Evolutionary conservation across 1,284 basidiomycete species (phyloP), one percentile per base, ranked within the genome.

Genomic region (Somion occarium): DNA sequence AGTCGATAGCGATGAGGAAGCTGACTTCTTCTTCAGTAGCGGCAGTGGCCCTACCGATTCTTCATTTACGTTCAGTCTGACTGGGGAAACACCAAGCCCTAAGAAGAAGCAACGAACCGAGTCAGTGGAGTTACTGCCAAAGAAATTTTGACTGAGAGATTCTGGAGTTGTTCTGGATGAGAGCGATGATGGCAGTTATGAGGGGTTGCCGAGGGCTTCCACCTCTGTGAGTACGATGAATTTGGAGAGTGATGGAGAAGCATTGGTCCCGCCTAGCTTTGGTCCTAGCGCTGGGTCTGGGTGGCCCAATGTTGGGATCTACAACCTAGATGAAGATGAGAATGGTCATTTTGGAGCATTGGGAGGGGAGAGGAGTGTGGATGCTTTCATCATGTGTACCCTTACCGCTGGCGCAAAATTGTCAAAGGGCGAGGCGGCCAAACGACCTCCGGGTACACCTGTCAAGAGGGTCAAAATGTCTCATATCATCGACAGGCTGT

Each of bases 371-470:
- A 53, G 56, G n/a, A 56, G 56, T 45, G 73, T 85, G 1, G 84
- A 90, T 49, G 78, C 76, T 5, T 88, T 88, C 64, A 88, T 91
- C 56, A 69, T 83, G 56, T 79, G 80, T 27, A 83, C 82, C 1
- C 76, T 90, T n/a, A 78, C 78, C 1, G 74, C 78, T 1, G 78
- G 78, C 11, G 71, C 76, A 75, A 81, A 58, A 71, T n/a, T n/a
- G n/a, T n/a, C n/a, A n/a, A 65, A 46, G 65, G 68, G 65, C 26
- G 73, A 74, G 47, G 75, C 73, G 49, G 64, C 68, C 25, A 89
- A 86, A 71, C 80, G 73, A 46, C 79, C 80, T 13, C 88, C 88
- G 3, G 87, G 84, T 0, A 91, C 89, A 2, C 88, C 89, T 0
- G 85, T 89, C 43, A 91, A 91, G 73, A 82, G 76, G 61, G 65